Percentiles rank a stretch among this genome's conserved stretches.
Evolutionary conservation across 1,284 basidiomycete species (phyloP).

Genomic region (Lentinula novae-zelandiae): DNA sequence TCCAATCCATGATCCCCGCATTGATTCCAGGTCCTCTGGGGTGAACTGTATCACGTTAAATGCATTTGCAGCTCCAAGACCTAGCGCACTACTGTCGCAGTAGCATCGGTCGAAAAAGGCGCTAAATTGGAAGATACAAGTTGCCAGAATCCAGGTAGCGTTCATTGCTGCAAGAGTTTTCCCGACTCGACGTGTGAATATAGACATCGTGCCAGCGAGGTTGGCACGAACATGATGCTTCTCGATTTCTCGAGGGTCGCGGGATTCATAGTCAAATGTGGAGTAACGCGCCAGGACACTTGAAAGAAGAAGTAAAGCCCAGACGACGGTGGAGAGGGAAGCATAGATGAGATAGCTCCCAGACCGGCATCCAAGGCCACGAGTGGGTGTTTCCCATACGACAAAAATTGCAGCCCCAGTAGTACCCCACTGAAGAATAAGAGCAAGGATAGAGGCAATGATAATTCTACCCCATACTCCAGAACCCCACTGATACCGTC

Average conservation of each 20-base stretch:
- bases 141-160: conserved; percentile 26
- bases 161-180: conserved; percentile 28
- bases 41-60: conserved; percentile 22
- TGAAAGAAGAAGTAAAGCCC: conserved; percentile 35
- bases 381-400: conserved; percentile 35
- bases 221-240: neutral
- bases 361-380: conserved; percentile 38
- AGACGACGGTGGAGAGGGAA: conserved; percentile 29
- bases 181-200: conserved; percentile 26
- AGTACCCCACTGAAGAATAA: conserved; percentile 38
- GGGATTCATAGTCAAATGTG: neutral
- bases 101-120: conserved; percentile 32
- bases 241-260: neutral
- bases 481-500: conserved; percentile 22
- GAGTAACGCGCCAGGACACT: conserved; percentile 31
- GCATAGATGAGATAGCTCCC: conserved; percentile 35
- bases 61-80: conserved; percentile 18
- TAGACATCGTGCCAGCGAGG: conserved; percentile 17
- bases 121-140: conserved; percentile 32
- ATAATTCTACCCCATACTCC: conserved; percentile 28
- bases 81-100: conserved; percentile 33
- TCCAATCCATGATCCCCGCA: conserved; percentile 20
- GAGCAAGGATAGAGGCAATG: conserved; percentile 29
- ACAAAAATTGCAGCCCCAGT: conserved; percentile 30
- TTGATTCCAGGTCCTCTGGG: conserved; percentile 10